phyloP scores from a whole-genome alignment of 176 grass and related monocot genomes.

The Musa troglodytarum region DNA sequence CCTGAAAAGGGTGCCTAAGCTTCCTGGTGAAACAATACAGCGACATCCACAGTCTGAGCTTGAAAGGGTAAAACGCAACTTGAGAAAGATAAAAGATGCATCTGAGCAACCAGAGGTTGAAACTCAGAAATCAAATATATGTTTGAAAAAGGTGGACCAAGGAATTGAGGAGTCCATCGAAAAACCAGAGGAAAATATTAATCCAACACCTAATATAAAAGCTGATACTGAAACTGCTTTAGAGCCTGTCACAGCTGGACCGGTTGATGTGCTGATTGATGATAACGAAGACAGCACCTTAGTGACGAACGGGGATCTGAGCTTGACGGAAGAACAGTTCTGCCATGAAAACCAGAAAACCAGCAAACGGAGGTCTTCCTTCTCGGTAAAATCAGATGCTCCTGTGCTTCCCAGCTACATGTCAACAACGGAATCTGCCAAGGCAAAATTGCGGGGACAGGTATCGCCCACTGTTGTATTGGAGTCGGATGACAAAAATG shows the following conservation, averaged over 20 bases:
- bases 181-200: slow-evolving; percentile 30
- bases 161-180: slow-evolving; percentile 27
- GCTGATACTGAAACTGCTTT: slow-evolving; percentile 25
- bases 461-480: slow-evolving; percentile 23
- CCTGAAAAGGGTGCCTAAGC: slow-evolving; percentile 31
- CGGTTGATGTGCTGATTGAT: slow-evolving; percentile 22
- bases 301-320: slow-evolving; percentile 37
- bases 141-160: slow-evolving; percentile 19
- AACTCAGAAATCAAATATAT: slow-evolving; percentile 24
- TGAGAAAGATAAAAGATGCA: slow-evolving; percentile 71
- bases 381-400: slow-evolving; percentile 54
- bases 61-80: slow-evolving; percentile 83
- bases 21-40: slow-evolving; percentile 40
- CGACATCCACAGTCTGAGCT: slow-evolving; percentile 74
- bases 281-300: slow-evolving; percentile 28
- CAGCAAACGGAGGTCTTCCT: slow-evolving; percentile 65
- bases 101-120: slow-evolving; percentile 29
- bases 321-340: slow-evolving; percentile 39
- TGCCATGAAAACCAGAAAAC: slow-evolving; percentile 42
- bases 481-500: slow-evolving; percentile 29
- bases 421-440: slow-evolving; percentile 41
- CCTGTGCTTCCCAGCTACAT: slow-evolving; percentile 57
- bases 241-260: slow-evolving; percentile 26
- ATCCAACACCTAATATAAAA: slow-evolving; percentile 36
- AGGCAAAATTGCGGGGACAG: slow-evolving; percentile 33